These are phyloP conservation scores for Pichiaceae sp. DNA, from an alignment of 1,139 yeast species.

Conservation along the genomic window DNA sequence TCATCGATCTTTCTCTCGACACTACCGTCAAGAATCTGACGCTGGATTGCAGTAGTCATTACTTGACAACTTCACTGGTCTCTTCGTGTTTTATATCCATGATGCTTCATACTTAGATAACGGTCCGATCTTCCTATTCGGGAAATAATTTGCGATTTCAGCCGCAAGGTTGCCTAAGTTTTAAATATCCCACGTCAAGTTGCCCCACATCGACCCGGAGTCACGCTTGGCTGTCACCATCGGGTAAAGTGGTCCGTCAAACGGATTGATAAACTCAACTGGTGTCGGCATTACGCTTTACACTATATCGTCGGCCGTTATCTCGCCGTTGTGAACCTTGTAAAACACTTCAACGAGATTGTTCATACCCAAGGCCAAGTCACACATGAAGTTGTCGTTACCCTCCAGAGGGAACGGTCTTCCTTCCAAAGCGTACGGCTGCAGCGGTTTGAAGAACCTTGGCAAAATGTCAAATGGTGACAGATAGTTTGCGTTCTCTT, in stretches of 20 bases:
- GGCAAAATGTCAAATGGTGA: slow-evolving; percentile 1
- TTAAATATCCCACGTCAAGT: no score
- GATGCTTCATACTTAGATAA: no score
- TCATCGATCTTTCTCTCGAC: background rate
- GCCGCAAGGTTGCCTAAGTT: no score
- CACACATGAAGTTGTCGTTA: slow-evolving; percentile 4
- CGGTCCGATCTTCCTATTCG: no score
- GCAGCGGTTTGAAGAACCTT: slow-evolving; percentile 7
- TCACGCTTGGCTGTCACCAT: no score
- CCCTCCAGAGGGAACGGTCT: slow-evolving; percentile 14
- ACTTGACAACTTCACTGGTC: no score
- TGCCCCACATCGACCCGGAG: no score
- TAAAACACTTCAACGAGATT: background rate
- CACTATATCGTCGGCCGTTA: background rate
- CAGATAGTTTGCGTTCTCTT: slow-evolving; percentile 3
- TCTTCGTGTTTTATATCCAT: no score
- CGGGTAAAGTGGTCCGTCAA: no score
- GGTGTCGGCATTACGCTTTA: no score
- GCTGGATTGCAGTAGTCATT: background rate
- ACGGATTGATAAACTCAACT: no score
- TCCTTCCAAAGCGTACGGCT: slow-evolving; percentile 6
- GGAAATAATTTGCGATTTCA: no score
- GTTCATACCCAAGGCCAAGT: background rate
- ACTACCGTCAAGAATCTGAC: background rate
- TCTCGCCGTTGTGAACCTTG: background rate